These are phyloP conservation scores for Xylariaceae sp. DNA, from an alignment of 2,329 filamentous ascomycete genomes.

Conservation along the genomic window DNA sequence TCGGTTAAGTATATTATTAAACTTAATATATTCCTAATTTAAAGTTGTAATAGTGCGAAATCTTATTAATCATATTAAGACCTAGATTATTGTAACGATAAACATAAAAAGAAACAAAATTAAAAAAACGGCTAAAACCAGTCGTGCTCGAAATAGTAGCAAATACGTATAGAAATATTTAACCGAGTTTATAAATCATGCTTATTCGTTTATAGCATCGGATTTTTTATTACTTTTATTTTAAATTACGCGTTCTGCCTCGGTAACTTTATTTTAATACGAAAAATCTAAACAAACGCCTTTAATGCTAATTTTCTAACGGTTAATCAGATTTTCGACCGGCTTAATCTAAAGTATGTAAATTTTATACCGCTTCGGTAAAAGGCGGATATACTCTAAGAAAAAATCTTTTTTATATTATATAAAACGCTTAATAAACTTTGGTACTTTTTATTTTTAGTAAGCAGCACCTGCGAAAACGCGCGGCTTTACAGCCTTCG, in stretches of 20 bases:
- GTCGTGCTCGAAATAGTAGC: background rate
- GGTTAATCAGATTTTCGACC: background rate
- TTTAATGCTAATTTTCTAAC: conserved; percentile 2
- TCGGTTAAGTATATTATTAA: background rate
- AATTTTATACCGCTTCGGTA: background rate
- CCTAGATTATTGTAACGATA: background rate
- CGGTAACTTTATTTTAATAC: conserved; percentile 1
- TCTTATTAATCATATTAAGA: background rate
- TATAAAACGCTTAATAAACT: background rate
- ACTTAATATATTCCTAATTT: background rate
- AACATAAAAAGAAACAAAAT: background rate
- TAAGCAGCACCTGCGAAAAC: background rate
- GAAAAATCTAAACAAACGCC: background rate
- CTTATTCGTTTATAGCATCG: background rate
- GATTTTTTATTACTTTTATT: conserved; percentile 5
- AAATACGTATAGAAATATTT: background rate
- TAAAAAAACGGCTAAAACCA: background rate
- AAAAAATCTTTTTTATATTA: background rate
- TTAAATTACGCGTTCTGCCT: conserved; percentile 5
- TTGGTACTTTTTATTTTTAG: background rate
- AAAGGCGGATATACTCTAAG: background rate
- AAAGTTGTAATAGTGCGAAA: background rate
- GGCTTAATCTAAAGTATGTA: background rate
- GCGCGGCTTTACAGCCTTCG: background rate
- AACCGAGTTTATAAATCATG: background rate